Conservation (phyloP, 192 early-diverging fungal species). For the Podila epicladia region DNA sequence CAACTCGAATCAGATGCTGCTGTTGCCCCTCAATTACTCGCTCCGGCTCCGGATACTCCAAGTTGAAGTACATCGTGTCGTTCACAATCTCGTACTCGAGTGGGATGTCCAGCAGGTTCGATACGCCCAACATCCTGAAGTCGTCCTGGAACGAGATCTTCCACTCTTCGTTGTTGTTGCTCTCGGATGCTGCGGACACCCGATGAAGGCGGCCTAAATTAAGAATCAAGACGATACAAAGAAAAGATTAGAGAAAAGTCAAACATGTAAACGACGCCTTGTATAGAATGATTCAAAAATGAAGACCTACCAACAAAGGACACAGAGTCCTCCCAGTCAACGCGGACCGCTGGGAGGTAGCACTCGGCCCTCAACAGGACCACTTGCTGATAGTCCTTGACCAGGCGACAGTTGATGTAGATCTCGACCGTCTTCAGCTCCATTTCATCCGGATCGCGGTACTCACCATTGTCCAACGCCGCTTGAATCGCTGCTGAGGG, state of each 20-base stretch:
- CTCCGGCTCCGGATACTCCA: constrained; percentile 61
- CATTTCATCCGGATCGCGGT: constrained; percentile 56
- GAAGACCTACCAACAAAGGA: constrained; percentile 56
- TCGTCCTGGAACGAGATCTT: constrained; percentile 56
- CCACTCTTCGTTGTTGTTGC: constrained; percentile 52
- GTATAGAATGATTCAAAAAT: no score
- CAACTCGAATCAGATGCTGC: constrained; percentile 56
- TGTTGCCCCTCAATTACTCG: constrained; percentile 39
- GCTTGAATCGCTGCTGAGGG: constrained; percentile 53
- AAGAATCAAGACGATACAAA: background rate
- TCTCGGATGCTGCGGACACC: constrained; percentile 38
- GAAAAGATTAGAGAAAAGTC: background rate
- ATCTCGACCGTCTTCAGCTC: constrained; percentile 78
- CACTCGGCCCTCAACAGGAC: constrained; percentile 71
- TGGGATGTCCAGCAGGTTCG: constrained; percentile 62
- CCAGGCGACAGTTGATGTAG: constrained; percentile 80
- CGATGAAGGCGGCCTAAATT: constrained; percentile 33
- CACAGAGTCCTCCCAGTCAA: constrained; percentile 53
- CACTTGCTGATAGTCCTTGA: constrained; percentile 83
- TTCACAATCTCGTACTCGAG: constrained; percentile 76
- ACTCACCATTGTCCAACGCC: constrained; percentile 52
- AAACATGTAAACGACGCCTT: background rate
- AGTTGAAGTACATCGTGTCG: constrained; percentile 76
- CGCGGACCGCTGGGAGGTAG: constrained; percentile 60
- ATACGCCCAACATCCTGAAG: constrained; percentile 56